phyloP scores from a whole-genome alignment of 1,139 yeast species.

The Pichia sp. region DNA sequence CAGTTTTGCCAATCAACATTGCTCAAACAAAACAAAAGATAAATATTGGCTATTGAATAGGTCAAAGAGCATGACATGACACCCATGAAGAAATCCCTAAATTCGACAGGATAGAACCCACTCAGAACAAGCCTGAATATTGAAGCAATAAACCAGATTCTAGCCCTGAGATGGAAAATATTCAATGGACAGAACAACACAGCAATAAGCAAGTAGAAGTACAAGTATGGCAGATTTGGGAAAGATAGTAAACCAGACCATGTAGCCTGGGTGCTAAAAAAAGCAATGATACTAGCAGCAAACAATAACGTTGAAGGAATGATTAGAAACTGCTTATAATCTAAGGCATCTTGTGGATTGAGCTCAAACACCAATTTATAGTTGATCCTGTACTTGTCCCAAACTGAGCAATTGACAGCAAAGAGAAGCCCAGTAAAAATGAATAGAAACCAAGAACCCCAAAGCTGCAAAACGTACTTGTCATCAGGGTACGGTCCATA shows the following conservation, averaged over 20 bases:
- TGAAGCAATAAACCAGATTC: constrained; percentile 72
- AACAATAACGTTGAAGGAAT: constrained; percentile 29
- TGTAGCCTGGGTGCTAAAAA: constrained; percentile 68
- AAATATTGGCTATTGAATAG: constrained; percentile 77
- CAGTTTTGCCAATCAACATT: constrained; percentile 59
- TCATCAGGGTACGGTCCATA: constrained; percentile 42
- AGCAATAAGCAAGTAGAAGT: constrained; percentile 45
- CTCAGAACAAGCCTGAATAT: constrained; percentile 67
- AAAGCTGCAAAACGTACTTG: constrained; percentile 62
- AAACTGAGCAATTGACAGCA: constrained; percentile 61
- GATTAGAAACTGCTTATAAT: constrained; percentile 50
- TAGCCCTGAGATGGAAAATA: constrained; percentile 43
- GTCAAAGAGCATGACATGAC: constrained; percentile 85
- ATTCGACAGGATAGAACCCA: constrained; percentile 92
- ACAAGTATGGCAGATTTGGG: constrained; percentile 71
- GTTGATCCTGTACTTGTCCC: constrained; percentile 71
- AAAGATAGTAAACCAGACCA: constrained; percentile 42
- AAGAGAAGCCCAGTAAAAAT: constrained; percentile 54
- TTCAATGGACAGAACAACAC: constrained; percentile 58
- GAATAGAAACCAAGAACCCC: constrained; percentile 78
- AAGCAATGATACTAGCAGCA: constrained; percentile 50
- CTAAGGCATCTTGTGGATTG: constrained; percentile 59
- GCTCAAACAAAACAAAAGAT: constrained; percentile 79
- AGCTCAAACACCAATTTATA: constrained; percentile 91
- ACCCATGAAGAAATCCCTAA: constrained; percentile 87